These are phyloP conservation scores for Ramularia endophylla DNA, from an alignment of 2,329 filamentous ascomycete genomes.

Conservation along the genomic window DNA sequence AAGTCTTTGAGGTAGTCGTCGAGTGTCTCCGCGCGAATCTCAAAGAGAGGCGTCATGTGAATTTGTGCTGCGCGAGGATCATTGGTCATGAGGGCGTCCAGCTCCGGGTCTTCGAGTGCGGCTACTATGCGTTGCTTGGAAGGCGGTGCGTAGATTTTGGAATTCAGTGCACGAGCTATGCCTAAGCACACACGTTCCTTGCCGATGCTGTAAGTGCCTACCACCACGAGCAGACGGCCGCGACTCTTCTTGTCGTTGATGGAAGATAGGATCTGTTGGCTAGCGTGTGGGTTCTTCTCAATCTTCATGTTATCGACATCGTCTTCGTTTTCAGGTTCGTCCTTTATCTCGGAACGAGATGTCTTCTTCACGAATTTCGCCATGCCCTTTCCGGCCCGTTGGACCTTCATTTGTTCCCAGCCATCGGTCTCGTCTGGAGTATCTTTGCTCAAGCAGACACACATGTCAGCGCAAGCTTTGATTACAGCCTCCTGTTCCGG, in stretches of 20 bases:
- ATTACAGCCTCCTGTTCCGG: conserved; percentile 86
- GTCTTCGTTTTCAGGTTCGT: conserved; percentile 32
- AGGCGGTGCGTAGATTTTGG: conserved; percentile 83
- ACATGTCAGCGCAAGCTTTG: conserved; percentile 78
- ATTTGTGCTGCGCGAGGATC: conserved; percentile 84
- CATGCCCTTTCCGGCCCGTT: conserved; percentile 54
- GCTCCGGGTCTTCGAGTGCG: conserved; percentile 78
- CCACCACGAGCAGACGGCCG: conserved; percentile 78
- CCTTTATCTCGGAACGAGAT: conserved; percentile 34
- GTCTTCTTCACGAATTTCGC: conserved; percentile 53
- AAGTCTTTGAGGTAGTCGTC: conserved; percentile 80
- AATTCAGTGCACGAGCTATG: conserved; percentile 77
- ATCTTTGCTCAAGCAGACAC: conserved; percentile 67
- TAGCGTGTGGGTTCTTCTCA: conserved; percentile 25
- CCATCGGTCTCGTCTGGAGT: conserved; percentile 51
- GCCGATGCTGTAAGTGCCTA: conserved; percentile 95
- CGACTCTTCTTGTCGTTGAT: conserved; percentile 35
- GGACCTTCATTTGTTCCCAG: conserved; percentile 52
- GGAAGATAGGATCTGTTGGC: conserved; percentile 26
- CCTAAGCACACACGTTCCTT: conserved; percentile 95
- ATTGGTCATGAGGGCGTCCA: conserved; percentile 68
- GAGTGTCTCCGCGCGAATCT: conserved; percentile 85
- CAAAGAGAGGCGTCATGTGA: conserved; percentile 95
- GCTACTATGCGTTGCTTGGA: conserved; percentile 78
- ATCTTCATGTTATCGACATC: conserved; percentile 33